Evolutionary conservation across 2,329 filamentous ascomycete species (phyloP).

Genomic region (Aspergillus sp.): DNA sequence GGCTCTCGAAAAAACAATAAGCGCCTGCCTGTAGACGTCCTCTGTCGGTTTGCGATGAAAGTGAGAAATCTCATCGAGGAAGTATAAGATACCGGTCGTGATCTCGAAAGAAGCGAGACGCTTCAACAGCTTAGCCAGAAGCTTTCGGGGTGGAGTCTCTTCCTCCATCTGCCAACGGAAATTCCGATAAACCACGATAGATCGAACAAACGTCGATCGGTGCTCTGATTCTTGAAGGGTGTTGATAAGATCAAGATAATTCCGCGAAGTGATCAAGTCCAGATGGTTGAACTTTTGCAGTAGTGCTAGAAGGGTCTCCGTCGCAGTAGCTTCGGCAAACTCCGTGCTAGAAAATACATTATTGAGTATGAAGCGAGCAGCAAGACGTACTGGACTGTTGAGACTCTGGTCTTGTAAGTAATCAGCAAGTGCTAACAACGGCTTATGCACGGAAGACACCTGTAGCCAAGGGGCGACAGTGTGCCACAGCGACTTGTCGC

Average conservation of each 20-base stretch:
- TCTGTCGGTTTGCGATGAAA: constrained; percentile 36
- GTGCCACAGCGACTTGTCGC: constrained; percentile 13
- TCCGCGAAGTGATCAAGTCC: constrained; percentile 23
- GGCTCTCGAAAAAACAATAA: constrained; percentile 47
- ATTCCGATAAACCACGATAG: constrained; percentile 45
- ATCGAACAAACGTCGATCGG: constrained; percentile 30
- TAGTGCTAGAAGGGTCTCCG: constrained; percentile 34
- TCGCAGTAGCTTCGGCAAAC: constrained; percentile 29
- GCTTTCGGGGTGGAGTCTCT: constrained; percentile 19
- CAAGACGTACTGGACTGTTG: constrained; percentile 3
- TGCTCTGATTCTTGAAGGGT: constrained; percentile 31
- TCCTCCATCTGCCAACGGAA: constrained; percentile 37
- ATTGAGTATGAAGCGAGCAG: constrained; percentile 30
- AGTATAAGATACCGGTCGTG: constrained; percentile 39
- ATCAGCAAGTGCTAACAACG: constrained; percentile 25
- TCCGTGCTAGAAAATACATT: constrained; percentile 28
- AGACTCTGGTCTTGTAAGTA: constrained; percentile 17
- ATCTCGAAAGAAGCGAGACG: constrained; percentile 33
- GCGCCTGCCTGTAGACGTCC: constrained; percentile 37
- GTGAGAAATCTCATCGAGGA: constrained; percentile 43
- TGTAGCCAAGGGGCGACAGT: constrained; percentile 18
- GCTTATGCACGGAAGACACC: constrained; percentile 20
- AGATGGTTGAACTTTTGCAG: constrained; percentile 28
- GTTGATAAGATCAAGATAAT: constrained; percentile 34
- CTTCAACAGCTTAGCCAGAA: constrained; percentile 30